Evolutionary conservation across 176 grass and related monocot genomes (phyloP).

Genomic region (Stipa capillata): DNA sequence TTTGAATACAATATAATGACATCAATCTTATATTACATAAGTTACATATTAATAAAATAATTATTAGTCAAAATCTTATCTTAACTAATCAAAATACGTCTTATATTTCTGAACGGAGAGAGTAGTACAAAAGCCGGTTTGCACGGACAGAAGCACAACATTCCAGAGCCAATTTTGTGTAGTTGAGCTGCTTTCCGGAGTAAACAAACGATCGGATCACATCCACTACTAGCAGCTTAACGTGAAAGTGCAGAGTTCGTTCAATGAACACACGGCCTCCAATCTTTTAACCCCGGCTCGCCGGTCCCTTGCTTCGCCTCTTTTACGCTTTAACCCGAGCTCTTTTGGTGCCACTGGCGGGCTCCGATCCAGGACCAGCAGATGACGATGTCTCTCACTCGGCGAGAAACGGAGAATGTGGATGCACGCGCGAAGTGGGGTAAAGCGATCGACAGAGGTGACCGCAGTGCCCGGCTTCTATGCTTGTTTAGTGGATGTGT

Average conservation of each 20-base stretch:
- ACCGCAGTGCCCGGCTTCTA: too few relatives aligned
- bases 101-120: too few relatives aligned
- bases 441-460: constrained; percentile 4
- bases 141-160: neutral
- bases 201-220: constrained; percentile 13
- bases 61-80: too few relatives aligned
- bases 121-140: neutral
- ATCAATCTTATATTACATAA: too few relatives aligned
- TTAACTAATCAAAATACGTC: too few relatives aligned
- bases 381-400: neutral
- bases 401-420: neutral
- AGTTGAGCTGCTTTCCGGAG: neutral
- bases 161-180: neutral
- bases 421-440: neutral
- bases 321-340: constrained; percentile 6
- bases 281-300: neutral
- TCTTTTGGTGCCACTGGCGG: neutral
- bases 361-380: neutral
- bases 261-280: neutral
- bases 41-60: too few relatives aligned
- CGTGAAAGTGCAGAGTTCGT: constrained; percentile 25
- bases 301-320: neutral
- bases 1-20: too few relatives aligned
- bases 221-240: neutral
- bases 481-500: constrained; percentile 15